Evolutionary conservation across 2,329 filamentous ascomycete species (phyloP).

Genomic region (Fusarium fujikuroi): DNA sequence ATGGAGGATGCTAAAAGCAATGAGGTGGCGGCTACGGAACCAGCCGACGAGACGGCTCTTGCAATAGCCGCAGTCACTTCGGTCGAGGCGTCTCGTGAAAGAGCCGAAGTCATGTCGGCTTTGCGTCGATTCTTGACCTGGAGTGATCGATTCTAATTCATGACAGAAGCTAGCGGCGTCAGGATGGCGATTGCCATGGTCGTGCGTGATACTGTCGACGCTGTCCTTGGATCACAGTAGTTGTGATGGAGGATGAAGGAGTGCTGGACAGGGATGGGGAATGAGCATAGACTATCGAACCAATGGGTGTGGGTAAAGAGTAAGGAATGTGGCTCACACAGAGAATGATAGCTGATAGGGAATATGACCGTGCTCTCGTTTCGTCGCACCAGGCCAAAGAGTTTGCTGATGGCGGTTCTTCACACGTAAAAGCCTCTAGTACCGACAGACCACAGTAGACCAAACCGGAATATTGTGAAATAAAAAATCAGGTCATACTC

Average conservation of each 20-base stretch:
- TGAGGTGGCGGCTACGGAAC: background rate
- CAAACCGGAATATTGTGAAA: fast-evolving
- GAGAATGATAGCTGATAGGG: background rate
- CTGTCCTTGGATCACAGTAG: too few relatives aligned
- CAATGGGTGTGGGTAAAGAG: background rate
- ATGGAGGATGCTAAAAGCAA: background rate
- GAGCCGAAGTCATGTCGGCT: background rate
- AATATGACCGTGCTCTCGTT: background rate
- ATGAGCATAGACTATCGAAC: background rate
- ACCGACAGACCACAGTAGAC: fast-evolving
- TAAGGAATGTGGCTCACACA: fast-evolving
- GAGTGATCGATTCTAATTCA: background rate
- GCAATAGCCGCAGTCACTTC: too few relatives aligned
- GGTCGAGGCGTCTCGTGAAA: fast-evolving
- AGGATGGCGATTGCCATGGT: background rate
- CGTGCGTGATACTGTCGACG: background rate
- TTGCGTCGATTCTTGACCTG: background rate
- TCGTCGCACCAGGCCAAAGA: background rate
- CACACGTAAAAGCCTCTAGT: fast-evolving
- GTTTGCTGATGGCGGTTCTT: background rate
- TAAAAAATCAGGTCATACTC: fast-evolving
- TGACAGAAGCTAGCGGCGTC: background rate
- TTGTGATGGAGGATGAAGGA: background rate
- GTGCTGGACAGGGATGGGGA: too few relatives aligned
- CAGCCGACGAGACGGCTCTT: too few relatives aligned